A percentile compares a stretch with the other conserved stretches of the same genome.
phyloP scores from a whole-genome alignment of 805 yeast genomes.

The Pichia gijzeniarum region DNA sequence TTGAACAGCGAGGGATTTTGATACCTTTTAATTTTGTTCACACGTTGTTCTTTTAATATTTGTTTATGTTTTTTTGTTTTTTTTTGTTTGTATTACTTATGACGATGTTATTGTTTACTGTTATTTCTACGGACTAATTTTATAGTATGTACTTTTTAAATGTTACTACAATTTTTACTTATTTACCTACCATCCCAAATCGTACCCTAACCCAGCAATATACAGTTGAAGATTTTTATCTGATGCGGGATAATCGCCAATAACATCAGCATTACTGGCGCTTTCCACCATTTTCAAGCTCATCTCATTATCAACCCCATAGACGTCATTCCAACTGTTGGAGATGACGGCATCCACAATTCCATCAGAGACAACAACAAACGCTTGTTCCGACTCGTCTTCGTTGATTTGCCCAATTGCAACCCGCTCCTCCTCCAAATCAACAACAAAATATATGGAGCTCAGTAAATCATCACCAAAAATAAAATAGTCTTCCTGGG shows the following conservation, averaged over 20 bases:
- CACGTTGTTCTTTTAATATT: too few relatives aligned
- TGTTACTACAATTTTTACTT: too few relatives aligned
- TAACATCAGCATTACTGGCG: not conserved
- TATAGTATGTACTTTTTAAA: too few relatives aligned
- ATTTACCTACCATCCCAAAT: not conserved
- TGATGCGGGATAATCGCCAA: not conserved
- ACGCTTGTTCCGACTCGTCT: not conserved
- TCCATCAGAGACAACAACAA: conserved; percentile 4
- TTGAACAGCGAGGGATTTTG: not conserved
- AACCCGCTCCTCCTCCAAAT: conserved; percentile 39
- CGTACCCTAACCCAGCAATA: not conserved
- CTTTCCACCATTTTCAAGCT: not conserved
- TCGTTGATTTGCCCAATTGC: conserved; percentile 35
- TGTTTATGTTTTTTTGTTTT: not conserved
- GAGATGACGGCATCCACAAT: conserved; percentile 10
- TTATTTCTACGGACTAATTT: not conserved
- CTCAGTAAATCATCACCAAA: conserved; percentile 51
- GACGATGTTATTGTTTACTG: not conserved
- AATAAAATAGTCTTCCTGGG: conserved; percentile 31
- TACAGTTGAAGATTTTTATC: conserved; percentile 1
- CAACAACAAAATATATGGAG: conserved; percentile 48
- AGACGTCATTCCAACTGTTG: conserved; percentile 5
- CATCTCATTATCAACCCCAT: conserved; percentile 5
- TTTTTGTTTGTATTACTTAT: not conserved
- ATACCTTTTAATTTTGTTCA: not conserved